Conservation (phyloP, 2,329 filamentous ascomycete species). For the Apiospora phragmitis region DNA sequence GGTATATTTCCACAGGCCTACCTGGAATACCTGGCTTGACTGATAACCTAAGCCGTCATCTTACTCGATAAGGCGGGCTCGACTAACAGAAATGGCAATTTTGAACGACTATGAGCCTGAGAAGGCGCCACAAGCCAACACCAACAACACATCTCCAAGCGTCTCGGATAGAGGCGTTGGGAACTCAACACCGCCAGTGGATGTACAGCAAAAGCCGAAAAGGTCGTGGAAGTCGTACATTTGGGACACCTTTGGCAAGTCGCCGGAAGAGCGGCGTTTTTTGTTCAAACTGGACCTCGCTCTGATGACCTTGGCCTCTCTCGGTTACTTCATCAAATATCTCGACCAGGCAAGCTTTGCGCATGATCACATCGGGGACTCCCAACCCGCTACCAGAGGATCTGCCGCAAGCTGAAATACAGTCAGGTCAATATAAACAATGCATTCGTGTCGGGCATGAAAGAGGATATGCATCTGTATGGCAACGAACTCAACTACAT, state of each 20-base stretch:
- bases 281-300: conserved; percentile 44
- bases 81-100: neutral
- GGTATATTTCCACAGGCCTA: neutral
- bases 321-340: conserved; percentile 41
- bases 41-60: neutral
- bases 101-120: neutral
- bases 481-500: conserved; percentile 41
- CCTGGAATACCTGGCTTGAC: neutral
- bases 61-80: neutral
- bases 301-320: conserved; percentile 39
- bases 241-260: conserved; percentile 50
- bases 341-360: conserved; percentile 23
- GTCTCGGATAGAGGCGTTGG: neutral
- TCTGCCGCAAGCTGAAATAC: neutral
- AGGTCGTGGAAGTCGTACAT: conserved; percentile 47
- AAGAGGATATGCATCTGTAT: conserved; percentile 40
- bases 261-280: conserved; percentile 39
- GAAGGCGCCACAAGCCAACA: neutral
- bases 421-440: conserved; percentile 41
- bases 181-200: neutral
- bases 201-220: conserved; percentile 29
- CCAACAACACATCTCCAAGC: neutral
- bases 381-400: neutral
- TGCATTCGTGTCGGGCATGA: conserved; percentile 49
- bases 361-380: no score